A percentile compares a stretch with the other conserved stretches of the same genome.
Conservation (phyloP, 1,284 basidiomycete species). For the Porogramme epimiltina region DNA sequence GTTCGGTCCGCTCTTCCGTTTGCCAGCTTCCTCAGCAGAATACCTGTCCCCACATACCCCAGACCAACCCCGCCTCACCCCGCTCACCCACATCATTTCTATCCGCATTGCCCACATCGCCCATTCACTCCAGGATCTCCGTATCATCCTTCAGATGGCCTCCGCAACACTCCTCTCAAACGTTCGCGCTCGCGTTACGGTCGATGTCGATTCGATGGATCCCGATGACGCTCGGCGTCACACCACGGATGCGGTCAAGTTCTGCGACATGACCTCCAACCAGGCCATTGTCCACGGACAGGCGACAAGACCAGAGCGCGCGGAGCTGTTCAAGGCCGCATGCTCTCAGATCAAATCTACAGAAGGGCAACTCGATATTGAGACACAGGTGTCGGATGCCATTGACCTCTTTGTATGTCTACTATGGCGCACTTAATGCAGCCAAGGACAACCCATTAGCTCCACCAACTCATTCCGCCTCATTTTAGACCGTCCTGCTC, state of each 20-base stretch:
- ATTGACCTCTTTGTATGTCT: constrained; percentile 45
- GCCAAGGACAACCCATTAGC: neutral
- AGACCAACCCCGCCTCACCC: neutral
- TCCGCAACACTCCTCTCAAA: constrained; percentile 38
- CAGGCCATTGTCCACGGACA: constrained; percentile 47
- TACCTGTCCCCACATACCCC: neutral
- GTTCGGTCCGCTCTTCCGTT: neutral
- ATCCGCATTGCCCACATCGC: neutral
- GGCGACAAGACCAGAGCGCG: constrained; percentile 37
- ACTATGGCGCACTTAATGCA: neutral
- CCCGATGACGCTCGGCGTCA: constrained; percentile 41
- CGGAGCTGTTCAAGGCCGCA: constrained; percentile 36
- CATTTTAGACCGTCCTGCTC: constrained; percentile 43
- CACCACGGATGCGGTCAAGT: constrained; percentile 30
- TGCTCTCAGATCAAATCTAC: constrained; percentile 33
- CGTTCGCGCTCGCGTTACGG: constrained; percentile 36
- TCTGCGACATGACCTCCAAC: constrained; percentile 56
- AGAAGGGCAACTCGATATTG: constrained; percentile 25
- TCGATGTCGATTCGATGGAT: constrained; percentile 58
- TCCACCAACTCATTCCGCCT: neutral
- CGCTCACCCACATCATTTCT: neutral
- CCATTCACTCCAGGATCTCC: neutral
- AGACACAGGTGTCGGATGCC: constrained; percentile 37
- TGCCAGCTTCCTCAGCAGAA: neutral
- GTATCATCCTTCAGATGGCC: constrained; percentile 4